A percentile compares a stretch with the other conserved stretches of the same genome.
These are phyloP conservation scores for Gossypium stocksii DNA, from an alignment of 345 rosid species.

Conservation along the genomic window DNA sequence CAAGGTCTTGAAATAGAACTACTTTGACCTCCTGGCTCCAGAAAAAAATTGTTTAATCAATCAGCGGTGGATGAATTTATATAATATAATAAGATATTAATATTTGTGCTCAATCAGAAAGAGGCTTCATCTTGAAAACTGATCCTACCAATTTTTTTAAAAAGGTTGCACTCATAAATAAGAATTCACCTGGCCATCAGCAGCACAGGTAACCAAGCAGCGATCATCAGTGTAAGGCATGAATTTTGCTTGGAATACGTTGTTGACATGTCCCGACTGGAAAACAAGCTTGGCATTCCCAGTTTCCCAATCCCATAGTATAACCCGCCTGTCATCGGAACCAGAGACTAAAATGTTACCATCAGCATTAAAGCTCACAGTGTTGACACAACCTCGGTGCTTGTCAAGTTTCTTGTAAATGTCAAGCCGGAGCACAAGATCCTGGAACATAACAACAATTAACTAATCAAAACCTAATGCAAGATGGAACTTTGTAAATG, in stretches of 20 bases:
- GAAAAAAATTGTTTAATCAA: no score
- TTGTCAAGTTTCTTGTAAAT: slow-evolving; percentile 52
- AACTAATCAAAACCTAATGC: slow-evolving; percentile 5
- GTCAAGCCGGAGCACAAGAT: slow-evolving; percentile 64
- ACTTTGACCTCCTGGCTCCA: no score
- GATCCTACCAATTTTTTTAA: not conserved
- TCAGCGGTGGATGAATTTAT: no score
- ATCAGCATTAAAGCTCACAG: slow-evolving; percentile 55
- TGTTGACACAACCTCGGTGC: slow-evolving; percentile 84
- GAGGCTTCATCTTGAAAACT: not conserved
- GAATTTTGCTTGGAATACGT: slow-evolving; percentile 49
- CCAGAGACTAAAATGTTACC: slow-evolving; percentile 74
- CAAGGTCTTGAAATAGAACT: no score
- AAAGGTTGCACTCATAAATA: not conserved
- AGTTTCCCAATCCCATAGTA: slow-evolving; percentile 85
- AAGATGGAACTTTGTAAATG: not conserved
- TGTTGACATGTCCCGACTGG: slow-evolving; percentile 63
- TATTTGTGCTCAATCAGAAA: not conserved
- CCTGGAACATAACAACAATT: slow-evolving; percentile 36
- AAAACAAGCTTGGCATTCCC: slow-evolving; percentile 60
- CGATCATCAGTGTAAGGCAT: not conserved
- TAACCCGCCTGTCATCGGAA: slow-evolving; percentile 68
- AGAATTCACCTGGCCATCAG: slow-evolving; percentile 22
- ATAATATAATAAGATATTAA: no score
- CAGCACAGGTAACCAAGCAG: slow-evolving; percentile 2